Conservation (phyloP, 768 basidiomycete genomes). For the Lanmaoa rubissima region DNA sequence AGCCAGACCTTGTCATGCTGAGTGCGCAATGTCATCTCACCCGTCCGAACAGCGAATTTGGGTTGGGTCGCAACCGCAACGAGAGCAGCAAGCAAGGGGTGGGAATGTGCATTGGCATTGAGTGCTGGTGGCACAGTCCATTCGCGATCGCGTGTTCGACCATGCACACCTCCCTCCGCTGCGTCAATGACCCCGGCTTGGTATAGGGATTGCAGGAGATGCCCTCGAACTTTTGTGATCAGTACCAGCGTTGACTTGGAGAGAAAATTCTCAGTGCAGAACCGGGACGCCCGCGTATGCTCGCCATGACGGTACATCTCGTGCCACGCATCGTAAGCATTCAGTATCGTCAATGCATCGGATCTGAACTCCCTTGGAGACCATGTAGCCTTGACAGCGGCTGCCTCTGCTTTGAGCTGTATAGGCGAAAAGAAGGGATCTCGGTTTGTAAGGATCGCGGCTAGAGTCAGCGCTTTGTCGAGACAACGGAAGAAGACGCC, state of each 20-base stretch:
- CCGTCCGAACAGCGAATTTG: conserved; percentile 80
- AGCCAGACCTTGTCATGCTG: conserved; percentile 74
- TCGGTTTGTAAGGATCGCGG: conserved; percentile 86
- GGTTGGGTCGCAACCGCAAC: conserved; percentile 86
- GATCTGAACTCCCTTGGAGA: conserved; percentile 77
- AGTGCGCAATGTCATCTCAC: conserved; percentile 68
- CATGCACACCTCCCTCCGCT: conserved; percentile 59
- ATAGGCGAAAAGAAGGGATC: conserved; percentile 89
- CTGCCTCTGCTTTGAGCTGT: conserved; percentile 68
- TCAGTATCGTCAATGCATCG: conserved; percentile 75
- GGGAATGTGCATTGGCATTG: conserved; percentile 68
- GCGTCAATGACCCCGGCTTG: conserved; percentile 80
- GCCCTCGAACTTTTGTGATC: conserved; percentile 77
- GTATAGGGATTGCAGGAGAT: conserved; percentile 74
- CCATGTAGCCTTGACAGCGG: conserved; percentile 75
- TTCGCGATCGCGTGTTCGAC: conserved; percentile 32
- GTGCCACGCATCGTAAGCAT: conserved; percentile 84
- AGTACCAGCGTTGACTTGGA: conserved; percentile 79
- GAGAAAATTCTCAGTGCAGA: conserved; percentile 85
- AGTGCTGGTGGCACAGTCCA: conserved; percentile 60
- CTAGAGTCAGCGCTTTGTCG: conserved; percentile 82
- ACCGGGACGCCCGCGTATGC: conserved; percentile 64
- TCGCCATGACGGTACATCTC: conserved; percentile 63
- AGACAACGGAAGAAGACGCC: conserved; percentile 93
- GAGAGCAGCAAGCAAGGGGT: conserved; percentile 77